phyloP scores from a whole-genome alignment of 148 eudicot genomes.

The Vaccinium vitisidaea region DNA sequence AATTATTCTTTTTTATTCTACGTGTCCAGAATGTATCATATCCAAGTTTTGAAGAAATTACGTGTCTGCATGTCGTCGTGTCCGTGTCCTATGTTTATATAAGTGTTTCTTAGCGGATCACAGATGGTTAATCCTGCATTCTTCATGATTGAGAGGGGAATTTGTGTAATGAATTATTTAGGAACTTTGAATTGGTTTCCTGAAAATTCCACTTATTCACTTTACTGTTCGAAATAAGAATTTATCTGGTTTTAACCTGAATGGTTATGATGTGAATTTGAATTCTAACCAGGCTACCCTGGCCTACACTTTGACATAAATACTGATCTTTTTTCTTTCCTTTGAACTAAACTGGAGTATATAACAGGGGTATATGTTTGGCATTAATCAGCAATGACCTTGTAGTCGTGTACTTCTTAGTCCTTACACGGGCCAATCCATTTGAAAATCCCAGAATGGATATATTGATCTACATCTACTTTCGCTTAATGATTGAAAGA shows the following conservation, averaged over 20 bases:
- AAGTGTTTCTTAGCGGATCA: too few relatives aligned
- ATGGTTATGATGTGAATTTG: not conserved
- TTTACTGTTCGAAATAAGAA: too few relatives aligned
- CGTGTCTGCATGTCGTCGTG: not conserved
- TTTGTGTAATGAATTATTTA: not conserved
- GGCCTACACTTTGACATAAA: not conserved
- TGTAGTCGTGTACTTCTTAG: not conserved
- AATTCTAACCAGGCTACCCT: not conserved
- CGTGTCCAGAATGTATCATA: too few relatives aligned
- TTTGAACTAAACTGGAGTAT: not conserved
- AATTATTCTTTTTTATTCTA: too few relatives aligned
- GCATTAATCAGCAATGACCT: not conserved
- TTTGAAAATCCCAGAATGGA: not conserved
- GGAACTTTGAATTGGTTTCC: not conserved
- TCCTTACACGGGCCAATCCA: not conserved
- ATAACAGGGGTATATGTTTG: not conserved
- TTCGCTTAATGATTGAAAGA: not conserved
- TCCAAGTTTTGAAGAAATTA: too few relatives aligned
- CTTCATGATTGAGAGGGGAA: not conserved
- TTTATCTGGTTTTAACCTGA: not conserved
- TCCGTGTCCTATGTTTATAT: not conserved
- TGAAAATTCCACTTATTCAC: too few relatives aligned
- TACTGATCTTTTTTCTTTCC: not conserved
- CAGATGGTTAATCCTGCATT: not conserved
- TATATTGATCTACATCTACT: not conserved